phyloP scores from a whole-genome alignment of 495 filamentous ascomycete species.

The Oleoguttula mirabilis region DNA sequence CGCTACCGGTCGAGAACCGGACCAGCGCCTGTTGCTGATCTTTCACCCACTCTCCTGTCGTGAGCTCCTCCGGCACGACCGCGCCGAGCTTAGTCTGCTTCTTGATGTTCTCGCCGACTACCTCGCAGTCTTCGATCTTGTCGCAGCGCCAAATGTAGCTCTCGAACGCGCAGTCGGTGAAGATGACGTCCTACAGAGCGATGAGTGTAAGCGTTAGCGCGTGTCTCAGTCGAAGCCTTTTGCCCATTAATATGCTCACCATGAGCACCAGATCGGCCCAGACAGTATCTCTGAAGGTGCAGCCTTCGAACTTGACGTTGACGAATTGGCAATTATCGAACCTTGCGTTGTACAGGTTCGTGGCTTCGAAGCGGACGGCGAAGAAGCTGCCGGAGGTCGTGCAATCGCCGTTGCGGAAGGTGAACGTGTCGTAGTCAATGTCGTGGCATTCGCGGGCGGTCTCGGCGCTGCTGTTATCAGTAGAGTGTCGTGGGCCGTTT shows the following conservation, averaged over 20 bases:
- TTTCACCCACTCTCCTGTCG: background rate
- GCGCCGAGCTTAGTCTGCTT: background rate
- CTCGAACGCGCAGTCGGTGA: background rate
- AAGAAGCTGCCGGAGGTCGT: background rate
- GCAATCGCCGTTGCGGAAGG: background rate
- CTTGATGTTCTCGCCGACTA: background rate
- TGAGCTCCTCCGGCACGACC: background rate
- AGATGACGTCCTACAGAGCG: slow-evolving; percentile 5
- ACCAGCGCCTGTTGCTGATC: background rate
- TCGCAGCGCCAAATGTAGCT: background rate
- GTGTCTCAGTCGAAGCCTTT: too few species aligned
- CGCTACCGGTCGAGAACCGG: too few species aligned
- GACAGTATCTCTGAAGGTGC: background rate
- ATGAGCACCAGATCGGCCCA: background rate
- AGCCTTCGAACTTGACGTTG: slow-evolving; percentile 5
- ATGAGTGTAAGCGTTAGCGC: background rate
- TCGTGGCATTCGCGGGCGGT: slow-evolving; percentile 1
- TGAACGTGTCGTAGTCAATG: background rate
- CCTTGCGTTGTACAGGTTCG: background rate
- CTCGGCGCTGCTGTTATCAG: background rate
- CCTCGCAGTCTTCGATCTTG: background rate
- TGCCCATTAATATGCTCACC: background rate
- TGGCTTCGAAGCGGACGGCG: background rate
- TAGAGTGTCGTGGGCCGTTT: background rate
- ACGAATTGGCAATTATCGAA: background rate